Evolutionary conservation across 495 filamentous ascomycete genomes (phyloP), one percentile per base, ranked within the genome.

Genomic region (Podospora pseudocomata): DNA sequence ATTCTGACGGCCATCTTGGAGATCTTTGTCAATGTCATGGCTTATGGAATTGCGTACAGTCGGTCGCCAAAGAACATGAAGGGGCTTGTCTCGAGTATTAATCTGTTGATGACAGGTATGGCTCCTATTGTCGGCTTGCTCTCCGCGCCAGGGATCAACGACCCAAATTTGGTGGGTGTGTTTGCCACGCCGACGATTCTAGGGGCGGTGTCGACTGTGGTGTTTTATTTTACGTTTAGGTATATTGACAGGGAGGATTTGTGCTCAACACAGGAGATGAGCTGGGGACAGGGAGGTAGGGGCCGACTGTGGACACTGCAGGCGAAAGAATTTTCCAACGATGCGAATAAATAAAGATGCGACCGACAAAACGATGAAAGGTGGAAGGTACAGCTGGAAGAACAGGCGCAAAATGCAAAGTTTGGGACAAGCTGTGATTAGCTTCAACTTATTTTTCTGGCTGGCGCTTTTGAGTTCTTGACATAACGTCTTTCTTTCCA

Each of bases 1-100:
- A 80, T 81, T 27, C 72, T 85, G 15, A 81, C 82, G 18, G 90
- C 87, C 60, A 78, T 92, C 44, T 87, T 87, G 11, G 90, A 92
- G 71, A 83, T 89, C 66, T 91, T 92, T 69, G 81, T 86, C 69
- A 89, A 88, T 55, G 88, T 91, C 4, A 91, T 89, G 0, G 88
- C 87, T 0, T 87, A 90, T 71, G 90, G 90, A 73, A 86, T 91
- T 70, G 90, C 89, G 2, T 92, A 89, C 79, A 87, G 89, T 9
- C 87, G 90, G 27, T 86, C 90, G 0, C 90, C 90, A 0, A 77
- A 83, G 26, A 85, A 82, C 71, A 92, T 92, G 90, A 86, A 87
- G 66, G 86, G 85, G 56, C 82, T 92, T 34, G 87, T 92, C 13
- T 86, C 87, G 71, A 84, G 86, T n/a, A 75, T 92, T 60, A 90